phyloP scores from a whole-genome alignment of 805 yeast species.

The Candida taoyuanica region DNA sequence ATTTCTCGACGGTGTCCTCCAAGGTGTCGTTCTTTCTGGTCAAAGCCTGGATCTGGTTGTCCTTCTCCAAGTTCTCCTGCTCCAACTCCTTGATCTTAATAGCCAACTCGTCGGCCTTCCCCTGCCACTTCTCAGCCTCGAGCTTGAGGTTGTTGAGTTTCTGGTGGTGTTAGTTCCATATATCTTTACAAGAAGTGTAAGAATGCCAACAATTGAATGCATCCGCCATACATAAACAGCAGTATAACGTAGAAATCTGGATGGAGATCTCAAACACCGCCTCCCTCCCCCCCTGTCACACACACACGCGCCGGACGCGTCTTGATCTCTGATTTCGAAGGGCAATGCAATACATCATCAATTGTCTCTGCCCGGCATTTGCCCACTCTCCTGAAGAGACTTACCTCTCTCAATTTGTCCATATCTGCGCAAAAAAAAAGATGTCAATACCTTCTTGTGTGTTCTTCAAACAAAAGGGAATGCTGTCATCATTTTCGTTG shows the following conservation, averaged over 20 bases:
- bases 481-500: slow-evolving; percentile 5
- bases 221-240: too few relatives aligned
- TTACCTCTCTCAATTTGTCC: slow-evolving; percentile 27
- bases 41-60: slow-evolving; percentile 89
- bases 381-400: slow-evolving; percentile 5
- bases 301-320: too few relatives aligned
- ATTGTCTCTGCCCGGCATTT: too few relatives aligned
- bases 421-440: slow-evolving; percentile 5
- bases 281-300: too few relatives aligned
- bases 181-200: too few relatives aligned
- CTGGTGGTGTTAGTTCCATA: slow-evolving; percentile 39
- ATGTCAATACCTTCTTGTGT: neutral
- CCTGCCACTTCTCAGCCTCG: slow-evolving; percentile 97
- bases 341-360: too few relatives aligned
- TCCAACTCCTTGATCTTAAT: slow-evolving; percentile 83
- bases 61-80: slow-evolving; percentile 88
- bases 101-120: slow-evolving; percentile 84
- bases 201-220: too few relatives aligned
- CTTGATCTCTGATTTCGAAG: neutral
- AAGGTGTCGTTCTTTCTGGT: slow-evolving; percentile 87
- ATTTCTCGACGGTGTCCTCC: slow-evolving; percentile 74
- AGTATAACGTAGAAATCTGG: too few relatives aligned
- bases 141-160: slow-evolving; percentile 84
- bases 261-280: too few relatives aligned
- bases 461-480: slow-evolving; percentile 1